Evolutionary conservation across 306 rosid species (phyloP).

Genomic region (Trifolium dubium): DNA sequence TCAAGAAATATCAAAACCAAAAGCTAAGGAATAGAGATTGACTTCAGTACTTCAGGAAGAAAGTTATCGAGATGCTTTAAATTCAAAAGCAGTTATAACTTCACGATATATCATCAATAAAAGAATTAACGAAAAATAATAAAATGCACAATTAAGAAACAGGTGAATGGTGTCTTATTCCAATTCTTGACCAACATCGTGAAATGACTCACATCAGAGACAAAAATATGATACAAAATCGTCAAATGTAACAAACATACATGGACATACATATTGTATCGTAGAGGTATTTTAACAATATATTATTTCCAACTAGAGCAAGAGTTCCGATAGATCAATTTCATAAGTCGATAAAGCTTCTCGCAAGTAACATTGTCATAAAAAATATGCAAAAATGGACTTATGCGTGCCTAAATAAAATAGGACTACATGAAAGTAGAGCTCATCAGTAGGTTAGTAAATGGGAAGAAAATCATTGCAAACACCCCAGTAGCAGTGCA

Average conservation of each 20-base stretch:
- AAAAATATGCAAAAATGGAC: neutral
- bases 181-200: neutral
- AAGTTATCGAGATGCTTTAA: constrained; percentile 1
- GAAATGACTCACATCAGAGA: constrained; percentile 6
- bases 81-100: neutral
- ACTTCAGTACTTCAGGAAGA: constrained; percentile 16
- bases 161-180: neutral
- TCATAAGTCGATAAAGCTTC: neutral
- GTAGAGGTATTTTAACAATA: neutral
- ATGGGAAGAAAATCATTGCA: neutral
- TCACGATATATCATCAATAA: constrained; percentile 13
- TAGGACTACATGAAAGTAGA: neutral
- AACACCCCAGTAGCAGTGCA: neutral
- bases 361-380: neutral
- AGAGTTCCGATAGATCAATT: neutral
- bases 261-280: neutral
- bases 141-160: constrained; percentile 2
- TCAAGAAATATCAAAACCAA: constrained; percentile 3
- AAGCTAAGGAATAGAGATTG: constrained; percentile 8
- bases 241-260: neutral
- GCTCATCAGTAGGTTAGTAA: neutral
- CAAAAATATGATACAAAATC: neutral
- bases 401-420: neutral
- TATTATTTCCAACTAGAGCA: neutral
- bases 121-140: neutral